Conservation (phyloP, 163 green algal genomes). For the Scenedesmus sp. region DNA sequence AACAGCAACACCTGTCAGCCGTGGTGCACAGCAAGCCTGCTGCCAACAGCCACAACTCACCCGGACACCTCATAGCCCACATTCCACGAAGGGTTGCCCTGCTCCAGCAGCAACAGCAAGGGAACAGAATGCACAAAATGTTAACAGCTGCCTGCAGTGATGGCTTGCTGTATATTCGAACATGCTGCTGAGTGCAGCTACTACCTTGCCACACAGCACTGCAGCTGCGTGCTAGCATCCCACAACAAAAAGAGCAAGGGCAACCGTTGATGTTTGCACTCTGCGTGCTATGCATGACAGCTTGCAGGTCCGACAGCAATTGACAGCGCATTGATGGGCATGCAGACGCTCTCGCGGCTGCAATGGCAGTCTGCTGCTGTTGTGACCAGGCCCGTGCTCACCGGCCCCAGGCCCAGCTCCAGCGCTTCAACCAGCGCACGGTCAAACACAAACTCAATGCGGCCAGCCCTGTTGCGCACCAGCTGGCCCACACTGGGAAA, state of each 20-base stretch:
- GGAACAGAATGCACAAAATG: not conserved
- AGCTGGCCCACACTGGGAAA: conserved; percentile 65
- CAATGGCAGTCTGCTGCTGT: not conserved
- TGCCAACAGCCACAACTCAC: not conserved
- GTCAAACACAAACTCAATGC: conserved; percentile 73
- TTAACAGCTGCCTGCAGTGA: not conserved
- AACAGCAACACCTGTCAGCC: not conserved
- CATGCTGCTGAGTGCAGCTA: too few relatives aligned
- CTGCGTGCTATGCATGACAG: not conserved
- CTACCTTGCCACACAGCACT: not conserved
- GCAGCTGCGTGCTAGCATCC: not conserved
- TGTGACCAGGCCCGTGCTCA: not conserved
- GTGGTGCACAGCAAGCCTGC: not conserved
- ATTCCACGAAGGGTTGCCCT: conserved; percentile 20
- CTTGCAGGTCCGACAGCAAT: not conserved
- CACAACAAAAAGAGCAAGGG: not conserved
- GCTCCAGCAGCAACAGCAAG: conserved; percentile 4
- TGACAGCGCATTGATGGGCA: not conserved
- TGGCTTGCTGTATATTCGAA: too few relatives aligned
- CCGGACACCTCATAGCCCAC: conserved; percentile 33
- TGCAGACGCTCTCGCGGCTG: not conserved
- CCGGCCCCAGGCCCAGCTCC: conserved; percentile 52
- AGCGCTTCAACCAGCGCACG: conserved; percentile 62
- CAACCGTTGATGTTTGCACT: not conserved
- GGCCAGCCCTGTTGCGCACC: conserved; percentile 62